Evolutionary conservation across 75 land plant species (phyloP).

Genomic region (Cunninghamia lanceolata): DNA sequence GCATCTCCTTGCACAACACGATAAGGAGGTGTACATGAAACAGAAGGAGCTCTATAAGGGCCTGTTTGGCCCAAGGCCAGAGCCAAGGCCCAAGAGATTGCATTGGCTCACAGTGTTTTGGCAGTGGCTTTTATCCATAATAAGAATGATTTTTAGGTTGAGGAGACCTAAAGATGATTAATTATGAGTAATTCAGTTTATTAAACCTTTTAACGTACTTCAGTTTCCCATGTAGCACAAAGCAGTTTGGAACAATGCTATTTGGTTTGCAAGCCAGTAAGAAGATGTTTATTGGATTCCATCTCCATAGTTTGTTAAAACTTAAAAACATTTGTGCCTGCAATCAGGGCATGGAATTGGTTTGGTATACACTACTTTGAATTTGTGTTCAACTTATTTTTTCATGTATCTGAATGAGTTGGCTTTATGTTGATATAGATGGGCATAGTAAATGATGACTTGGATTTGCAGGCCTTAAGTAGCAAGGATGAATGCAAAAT

Average conservation of each 20-base stretch:
- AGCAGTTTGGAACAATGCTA: neutral
- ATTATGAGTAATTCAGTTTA: neutral
- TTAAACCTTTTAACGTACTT: neutral
- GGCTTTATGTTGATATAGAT: neutral
- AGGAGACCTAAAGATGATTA: slow-evolving; percentile 14
- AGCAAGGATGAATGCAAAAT: neutral
- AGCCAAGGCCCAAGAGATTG: slow-evolving; percentile 35
- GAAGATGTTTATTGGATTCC: neutral
- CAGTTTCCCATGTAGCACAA: neutral
- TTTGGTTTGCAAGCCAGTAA: neutral
- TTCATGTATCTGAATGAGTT: neutral
- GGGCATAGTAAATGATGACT: neutral
- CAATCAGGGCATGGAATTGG: neutral
- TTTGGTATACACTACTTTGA: neutral
- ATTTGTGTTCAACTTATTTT: neutral
- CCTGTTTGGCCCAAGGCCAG: slow-evolving; percentile 75
- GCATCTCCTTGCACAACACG: slow-evolving; percentile 69
- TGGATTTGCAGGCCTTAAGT: neutral
- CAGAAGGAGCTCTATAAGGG: slow-evolving; percentile 96
- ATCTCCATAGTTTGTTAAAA: neutral
- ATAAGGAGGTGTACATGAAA: slow-evolving; percentile 82
- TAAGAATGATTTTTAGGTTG: slow-evolving; percentile 31
- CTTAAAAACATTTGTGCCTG: neutral
- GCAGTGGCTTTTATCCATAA: slow-evolving; percentile 56
- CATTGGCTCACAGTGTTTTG: slow-evolving; percentile 47